phyloP scores from a whole-genome alignment of 2,329 filamentous ascomycete species.

The Phaeosphaeria sp. region DNA sequence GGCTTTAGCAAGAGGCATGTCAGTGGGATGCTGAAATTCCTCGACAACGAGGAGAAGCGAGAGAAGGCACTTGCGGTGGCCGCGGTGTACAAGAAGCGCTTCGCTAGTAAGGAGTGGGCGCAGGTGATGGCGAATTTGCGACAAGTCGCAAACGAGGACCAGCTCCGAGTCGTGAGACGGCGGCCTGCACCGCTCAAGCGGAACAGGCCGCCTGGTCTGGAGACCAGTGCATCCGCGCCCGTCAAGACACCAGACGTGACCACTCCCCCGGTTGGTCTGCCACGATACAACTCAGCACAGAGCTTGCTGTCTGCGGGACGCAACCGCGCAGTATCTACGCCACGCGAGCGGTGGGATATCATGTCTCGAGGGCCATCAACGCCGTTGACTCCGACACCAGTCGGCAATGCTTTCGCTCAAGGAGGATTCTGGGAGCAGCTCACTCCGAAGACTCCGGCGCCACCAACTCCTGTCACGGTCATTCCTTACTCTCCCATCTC shows the following conservation, averaged over 20 bases:
- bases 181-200: not conserved
- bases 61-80: slow-evolving; percentile 11
- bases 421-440: slow-evolving; percentile 24
- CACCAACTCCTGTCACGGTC: not conserved
- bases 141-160: slow-evolving; percentile 8
- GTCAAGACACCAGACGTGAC: not conserved
- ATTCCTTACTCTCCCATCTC: slow-evolving; percentile 4
- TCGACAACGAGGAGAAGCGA: slow-evolving; percentile 12
- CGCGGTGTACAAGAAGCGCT: slow-evolving; percentile 17
- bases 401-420: slow-evolving; percentile 24
- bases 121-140: slow-evolving; percentile 1
- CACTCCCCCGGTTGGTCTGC: slow-evolving; percentile 3
- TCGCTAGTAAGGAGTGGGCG: slow-evolving; percentile 14
- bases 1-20: slow-evolving; percentile 17
- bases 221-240: slow-evolving; percentile 6
- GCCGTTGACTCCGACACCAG: slow-evolving; percentile 17
- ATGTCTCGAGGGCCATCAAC: slow-evolving; percentile 13
- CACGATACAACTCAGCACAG: slow-evolving; percentile 1
- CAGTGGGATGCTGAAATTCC: slow-evolving; percentile 19
- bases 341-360: slow-evolving; percentile 25
- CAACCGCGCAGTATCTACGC: slow-evolving; percentile 2
- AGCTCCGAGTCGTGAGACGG: slow-evolving; percentile 1
- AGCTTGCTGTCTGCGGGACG: not conserved
- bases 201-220: not conserved
- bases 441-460: slow-evolving; percentile 7